Base-by-base conservation (phyloP, 345 rosid genomes). In the Populus ilicifolia region DNA sequence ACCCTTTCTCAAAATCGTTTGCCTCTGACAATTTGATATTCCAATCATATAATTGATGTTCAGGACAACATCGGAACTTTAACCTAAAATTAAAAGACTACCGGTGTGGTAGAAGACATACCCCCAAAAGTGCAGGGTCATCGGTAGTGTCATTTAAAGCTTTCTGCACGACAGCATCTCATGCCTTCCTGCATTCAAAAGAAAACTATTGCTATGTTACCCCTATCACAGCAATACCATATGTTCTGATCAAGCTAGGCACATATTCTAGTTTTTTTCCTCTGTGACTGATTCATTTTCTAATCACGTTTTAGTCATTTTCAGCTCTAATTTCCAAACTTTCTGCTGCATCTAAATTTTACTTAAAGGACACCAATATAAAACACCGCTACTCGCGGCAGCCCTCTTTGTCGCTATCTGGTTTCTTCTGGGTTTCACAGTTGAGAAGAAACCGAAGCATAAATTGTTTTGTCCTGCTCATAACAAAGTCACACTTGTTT, bases 171-270 rank as follows among this genome's bases (percentile, higher is more conserved):
- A 69, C 78, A 29, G 80, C 82, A 83, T 78, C 84, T 75, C 77
- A 79, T 87, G 89, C 89, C 85, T 87, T 87, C 43, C 90, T 86
- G 91, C 85, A 84, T 84, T 78, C 43, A 83, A 86, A 88, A 85
- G 91, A 73, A 87, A 86, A 76, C 84, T 69, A 43, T 79, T 72
- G 63, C 74, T 76, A 80, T 77, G 76, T 75, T 80, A 44, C 80
- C 77, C 67, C 79, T 30, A 69, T 44, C 18, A 63, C 66, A 69
- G 36, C 20, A 69, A 73, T 70, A 50, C 48, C 71, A 65, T 70
- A 72, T 78, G 74, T 66, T 79, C 62, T 46, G 36, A 12, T 30
- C 50, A 29, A 70, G 50, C 36, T 29, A 75, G 8, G 20, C 17
- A 63, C 25, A 77, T 43, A 23, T 46, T 78, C 78, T 59, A 43